Conservation (phyloP, 129 eudicot species). For the Rutidosis leptorrhynchoides region DNA sequence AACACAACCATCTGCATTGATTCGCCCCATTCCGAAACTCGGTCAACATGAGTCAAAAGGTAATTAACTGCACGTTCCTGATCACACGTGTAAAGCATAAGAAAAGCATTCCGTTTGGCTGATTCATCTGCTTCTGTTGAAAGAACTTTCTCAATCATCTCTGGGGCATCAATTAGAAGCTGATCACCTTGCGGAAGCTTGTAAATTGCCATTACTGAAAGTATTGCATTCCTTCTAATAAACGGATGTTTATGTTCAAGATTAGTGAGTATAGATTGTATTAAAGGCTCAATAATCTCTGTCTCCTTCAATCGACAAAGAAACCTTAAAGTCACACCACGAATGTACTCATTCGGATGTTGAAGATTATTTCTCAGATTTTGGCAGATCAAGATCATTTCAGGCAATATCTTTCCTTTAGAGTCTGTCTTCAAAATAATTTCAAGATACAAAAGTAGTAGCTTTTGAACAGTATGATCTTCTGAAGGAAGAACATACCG, state of each 20-base stretch:
- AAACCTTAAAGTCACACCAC: constrained; percentile 92
- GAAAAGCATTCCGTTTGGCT: constrained; percentile 92
- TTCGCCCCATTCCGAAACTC: constrained; percentile 90
- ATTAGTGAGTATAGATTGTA: constrained; percentile 73
- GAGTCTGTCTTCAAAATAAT: constrained; percentile 86
- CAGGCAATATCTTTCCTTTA: constrained; percentile 72
- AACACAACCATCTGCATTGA: constrained; percentile 89
- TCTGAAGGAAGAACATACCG: constrained; percentile 92
- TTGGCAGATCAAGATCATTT: constrained; percentile 97
- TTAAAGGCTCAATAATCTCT: constrained; percentile 90
- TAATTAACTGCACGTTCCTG: constrained; percentile 90
- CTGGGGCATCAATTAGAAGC: constrained; percentile 90
- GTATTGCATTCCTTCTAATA: constrained; percentile 91
- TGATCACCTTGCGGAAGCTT: constrained; percentile 97
- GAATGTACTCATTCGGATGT: constrained; percentile 90
- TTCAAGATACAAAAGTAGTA: constrained; percentile 75
- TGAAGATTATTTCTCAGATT: constrained; percentile 83
- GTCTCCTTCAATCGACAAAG: constrained; percentile 79
- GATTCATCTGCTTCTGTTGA: constrained; percentile 85
- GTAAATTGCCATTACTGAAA: constrained; percentile 91
- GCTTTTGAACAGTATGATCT: constrained; percentile 89
- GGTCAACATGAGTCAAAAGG: constrained; percentile 75
- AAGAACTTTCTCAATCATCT: constrained; percentile 82
- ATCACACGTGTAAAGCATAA: constrained; percentile 88
- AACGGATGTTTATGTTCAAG: constrained; percentile 88